Conservation (phyloP, 2,329 filamentous ascomycete species). For the Pseudogymnoascus sp. region DNA sequence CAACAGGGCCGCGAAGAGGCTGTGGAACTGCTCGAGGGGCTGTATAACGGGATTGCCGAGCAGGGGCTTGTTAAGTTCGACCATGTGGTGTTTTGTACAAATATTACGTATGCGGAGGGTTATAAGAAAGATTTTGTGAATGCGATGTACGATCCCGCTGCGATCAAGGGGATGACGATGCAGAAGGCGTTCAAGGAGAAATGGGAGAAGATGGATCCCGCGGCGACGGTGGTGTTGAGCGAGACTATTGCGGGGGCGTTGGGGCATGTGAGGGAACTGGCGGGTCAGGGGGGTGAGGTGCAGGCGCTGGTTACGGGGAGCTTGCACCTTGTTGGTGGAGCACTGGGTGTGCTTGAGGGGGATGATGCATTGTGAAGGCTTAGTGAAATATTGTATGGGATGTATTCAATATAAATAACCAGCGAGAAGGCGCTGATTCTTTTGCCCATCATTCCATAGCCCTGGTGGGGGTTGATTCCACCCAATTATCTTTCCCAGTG, state of each 20-base stretch:
- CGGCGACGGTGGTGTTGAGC: constrained; percentile 43
- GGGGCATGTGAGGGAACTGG: constrained; percentile 40
- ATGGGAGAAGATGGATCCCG: constrained; percentile 49
- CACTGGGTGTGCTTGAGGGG: constrained; percentile 61
- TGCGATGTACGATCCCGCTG: constrained; percentile 7
- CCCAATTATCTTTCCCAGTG: background rate
- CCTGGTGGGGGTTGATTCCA: background rate
- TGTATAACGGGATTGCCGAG: constrained; percentile 49
- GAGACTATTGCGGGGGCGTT: constrained; percentile 64
- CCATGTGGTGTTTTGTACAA: constrained; percentile 73
- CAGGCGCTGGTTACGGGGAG: constrained; percentile 73
- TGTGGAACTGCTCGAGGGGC: constrained; percentile 47
- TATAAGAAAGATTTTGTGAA: constrained; percentile 45
- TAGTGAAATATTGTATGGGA: background rate
- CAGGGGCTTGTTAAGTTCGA: constrained; percentile 44
- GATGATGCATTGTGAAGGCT: background rate
- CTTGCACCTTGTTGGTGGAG: constrained; percentile 72
- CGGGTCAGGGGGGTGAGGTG: constrained; percentile 32
- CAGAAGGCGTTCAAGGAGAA: constrained; percentile 57
- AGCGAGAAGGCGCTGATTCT: background rate
- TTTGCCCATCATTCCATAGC: background rate
- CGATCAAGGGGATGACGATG: constrained; percentile 46
- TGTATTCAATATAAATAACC: background rate
- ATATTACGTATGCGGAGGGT: constrained; percentile 51
- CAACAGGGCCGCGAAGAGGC: constrained; percentile 77